Percentiles rank a stretch among this genome's conserved stretches.
These are phyloP conservation scores for Phytophthora podocarpi DNA, from an alignment of 352 stramenopile genomes.

Conservation along the genomic window DNA sequence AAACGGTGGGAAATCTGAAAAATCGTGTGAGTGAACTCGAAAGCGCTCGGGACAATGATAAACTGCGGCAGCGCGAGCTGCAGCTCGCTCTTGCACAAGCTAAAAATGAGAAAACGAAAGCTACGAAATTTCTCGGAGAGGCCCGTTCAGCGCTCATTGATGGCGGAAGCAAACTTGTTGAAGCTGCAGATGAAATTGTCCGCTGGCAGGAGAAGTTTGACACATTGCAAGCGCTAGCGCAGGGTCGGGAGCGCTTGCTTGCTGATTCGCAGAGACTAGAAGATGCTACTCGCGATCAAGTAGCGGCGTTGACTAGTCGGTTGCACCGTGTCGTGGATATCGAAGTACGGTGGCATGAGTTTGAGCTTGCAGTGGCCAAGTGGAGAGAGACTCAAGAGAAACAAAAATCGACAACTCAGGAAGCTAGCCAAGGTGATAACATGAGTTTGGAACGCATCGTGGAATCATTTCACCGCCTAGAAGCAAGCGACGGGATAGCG, in stretches of 20 bases:
- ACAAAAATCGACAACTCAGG: too few relatives aligned
- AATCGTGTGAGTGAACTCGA: conserved; percentile 45
- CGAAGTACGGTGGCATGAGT: conserved; percentile 8
- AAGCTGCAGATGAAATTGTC: conserved; percentile 37
- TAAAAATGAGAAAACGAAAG: conserved; percentile 49
- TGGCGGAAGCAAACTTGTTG: conserved; percentile 37
- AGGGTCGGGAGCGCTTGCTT: conserved; percentile 36
- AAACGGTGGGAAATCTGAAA: conserved; percentile 45
- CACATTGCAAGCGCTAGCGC: conserved; percentile 47
- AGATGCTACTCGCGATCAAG: conserved; percentile 31
- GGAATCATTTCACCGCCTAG: conserved; percentile 22
- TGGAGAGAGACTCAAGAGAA: conserved; percentile 15
- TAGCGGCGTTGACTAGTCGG: conserved; percentile 30
- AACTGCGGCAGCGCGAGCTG: conserved; percentile 24
- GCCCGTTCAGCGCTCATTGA: conserved; percentile 45
- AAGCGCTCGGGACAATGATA: conserved; percentile 36
- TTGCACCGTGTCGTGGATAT: conserved; percentile 15
- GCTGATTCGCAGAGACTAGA: conserved; percentile 43
- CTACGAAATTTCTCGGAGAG: conserved; percentile 53
- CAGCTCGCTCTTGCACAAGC: conserved; percentile 39
- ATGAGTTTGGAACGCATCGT: conserved; percentile 24
- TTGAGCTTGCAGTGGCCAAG: conserved; percentile 26
- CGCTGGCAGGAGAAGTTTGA: conserved; percentile 48
- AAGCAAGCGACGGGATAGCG: neutral
- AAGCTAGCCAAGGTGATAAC: neutral